A percentile compares a stretch with the other conserved stretches of the same genome.
phyloP scores from a whole-genome alignment of 768 basidiomycete genomes.

The Rhodotorula babjevae region DNA sequence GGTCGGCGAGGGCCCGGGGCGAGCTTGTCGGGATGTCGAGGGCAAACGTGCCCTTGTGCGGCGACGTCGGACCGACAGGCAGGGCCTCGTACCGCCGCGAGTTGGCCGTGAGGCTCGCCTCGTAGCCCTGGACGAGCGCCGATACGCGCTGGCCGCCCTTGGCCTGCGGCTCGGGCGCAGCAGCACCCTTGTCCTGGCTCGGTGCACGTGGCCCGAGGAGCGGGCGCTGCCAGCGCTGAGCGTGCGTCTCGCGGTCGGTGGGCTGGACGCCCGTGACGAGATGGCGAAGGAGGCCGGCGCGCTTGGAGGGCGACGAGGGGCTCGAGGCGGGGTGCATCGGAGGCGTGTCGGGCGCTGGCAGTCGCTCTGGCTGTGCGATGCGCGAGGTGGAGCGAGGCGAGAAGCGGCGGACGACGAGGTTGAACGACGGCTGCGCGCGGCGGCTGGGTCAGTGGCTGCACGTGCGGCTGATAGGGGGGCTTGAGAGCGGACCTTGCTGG shows the following conservation, averaged over 20 bases:
- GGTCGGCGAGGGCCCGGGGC: not conserved
- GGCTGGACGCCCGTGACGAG: conserved; percentile 7
- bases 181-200: too few species aligned
- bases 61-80: not conserved
- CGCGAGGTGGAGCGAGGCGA: too few species aligned
- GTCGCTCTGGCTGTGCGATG: not conserved
- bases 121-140: conserved; percentile 6
- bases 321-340: not conserved
- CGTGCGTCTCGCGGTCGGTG: not conserved
- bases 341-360: not conserved
- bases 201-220: not conserved
- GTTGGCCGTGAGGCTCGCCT: not conserved
- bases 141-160: not conserved
- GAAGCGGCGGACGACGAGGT: not conserved
- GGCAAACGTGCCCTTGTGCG: not conserved
- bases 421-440: not conserved
- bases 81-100: not conserved
- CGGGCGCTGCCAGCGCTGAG: not conserved
- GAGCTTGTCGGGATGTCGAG: not conserved
- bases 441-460: not conserved
- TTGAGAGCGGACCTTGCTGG: not conserved
- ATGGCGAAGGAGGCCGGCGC: not conserved
- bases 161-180: too few species aligned
- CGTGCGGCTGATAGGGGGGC: too few species aligned
- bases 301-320: not conserved